Conservation (phyloP, 768 basidiomycete genomes). For the Butyriboletus loyo region DNA sequence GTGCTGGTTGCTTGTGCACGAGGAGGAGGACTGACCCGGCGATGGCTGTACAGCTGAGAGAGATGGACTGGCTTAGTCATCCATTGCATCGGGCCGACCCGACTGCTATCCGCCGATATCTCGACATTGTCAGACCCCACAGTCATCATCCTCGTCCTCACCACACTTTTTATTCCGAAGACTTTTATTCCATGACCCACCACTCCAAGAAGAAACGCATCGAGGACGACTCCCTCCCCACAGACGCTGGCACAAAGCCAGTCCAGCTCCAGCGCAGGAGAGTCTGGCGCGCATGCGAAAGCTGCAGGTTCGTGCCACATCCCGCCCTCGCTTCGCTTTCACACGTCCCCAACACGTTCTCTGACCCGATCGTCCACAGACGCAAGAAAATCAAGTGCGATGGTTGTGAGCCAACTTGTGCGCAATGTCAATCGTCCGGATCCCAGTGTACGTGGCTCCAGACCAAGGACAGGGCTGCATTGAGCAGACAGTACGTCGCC, state of each 20-base stretch:
- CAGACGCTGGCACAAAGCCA: conserved; percentile 64
- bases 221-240: conserved; percentile 48
- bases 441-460: conserved; percentile 87
- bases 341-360: conserved; percentile 13
- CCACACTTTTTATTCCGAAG: conserved; percentile 38
- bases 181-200: conserved; percentile 46
- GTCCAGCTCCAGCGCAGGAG: conserved; percentile 73
- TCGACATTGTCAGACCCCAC: conserved; percentile 19
- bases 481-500: conserved; percentile 78
- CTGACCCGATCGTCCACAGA: conserved; percentile 38
- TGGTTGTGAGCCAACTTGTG: conserved; percentile 82
- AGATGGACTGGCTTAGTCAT: conserved; percentile 36
- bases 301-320: conserved; percentile 63
- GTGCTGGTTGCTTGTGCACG: conserved; percentile 18
- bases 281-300: conserved; percentile 89
- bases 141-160: conserved; percentile 24
- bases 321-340: conserved; percentile 2
- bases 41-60: conserved; percentile 22
- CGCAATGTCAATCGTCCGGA: conserved; percentile 71
- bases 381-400: conserved; percentile 95
- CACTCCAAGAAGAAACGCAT: conserved; percentile 77
- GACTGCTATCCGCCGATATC: conserved; percentile 34
- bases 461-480: conserved; percentile 85
- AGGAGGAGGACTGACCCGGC: conserved; percentile 18
- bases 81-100: conserved; percentile 35